A percentile compares a stretch with the other conserved stretches of the same genome.
phyloP scores from a whole-genome alignment of 257 asterid genomes.

The Ilex aquifolium region DNA sequence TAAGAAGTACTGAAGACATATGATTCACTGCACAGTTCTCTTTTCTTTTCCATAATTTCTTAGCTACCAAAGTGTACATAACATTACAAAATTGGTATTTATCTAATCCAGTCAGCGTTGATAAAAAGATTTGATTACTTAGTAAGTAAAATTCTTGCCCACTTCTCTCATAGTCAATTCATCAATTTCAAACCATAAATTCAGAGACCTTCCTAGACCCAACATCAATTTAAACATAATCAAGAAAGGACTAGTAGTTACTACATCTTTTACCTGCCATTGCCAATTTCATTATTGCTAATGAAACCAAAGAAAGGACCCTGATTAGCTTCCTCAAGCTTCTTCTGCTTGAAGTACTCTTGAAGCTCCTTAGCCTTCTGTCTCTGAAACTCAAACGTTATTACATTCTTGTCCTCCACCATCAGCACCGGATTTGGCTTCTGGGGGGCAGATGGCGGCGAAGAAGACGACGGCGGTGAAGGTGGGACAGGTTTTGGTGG shows the following conservation, averaged over 20 bases:
- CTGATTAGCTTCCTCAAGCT: conserved; percentile 71
- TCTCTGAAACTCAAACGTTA: conserved; percentile 91
- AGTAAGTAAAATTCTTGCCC: not conserved
- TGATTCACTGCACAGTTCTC: too few species aligned
- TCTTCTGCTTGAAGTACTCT: conserved; percentile 89
- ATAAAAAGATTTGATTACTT: too few species aligned
- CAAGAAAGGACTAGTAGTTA: not conserved
- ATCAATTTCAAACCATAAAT: not conserved
- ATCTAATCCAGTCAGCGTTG: too few species aligned
- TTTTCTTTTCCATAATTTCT: too few species aligned
- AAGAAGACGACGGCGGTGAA: conserved; percentile 28
- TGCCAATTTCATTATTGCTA: conserved; percentile 82
- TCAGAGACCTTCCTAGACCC: not conserved
- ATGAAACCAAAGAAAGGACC: conserved; percentile 95
- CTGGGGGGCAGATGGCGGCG: conserved; percentile 31
- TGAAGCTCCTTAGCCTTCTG: conserved; percentile 93
- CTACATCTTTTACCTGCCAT: conserved; percentile 63
- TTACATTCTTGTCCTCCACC: conserved; percentile 40
- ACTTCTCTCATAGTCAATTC: not conserved
- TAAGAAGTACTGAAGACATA: too few species aligned
- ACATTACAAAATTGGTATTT: too few species aligned
- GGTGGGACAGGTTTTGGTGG: conserved; percentile 80
- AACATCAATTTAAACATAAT: not conserved
- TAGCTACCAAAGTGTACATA: too few species aligned
- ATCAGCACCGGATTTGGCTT: conserved; percentile 34